Base-by-base conservation (phyloP, 495 filamentous ascomycete species). In the Pseudoneurospora amorphoporcata region DNA sequence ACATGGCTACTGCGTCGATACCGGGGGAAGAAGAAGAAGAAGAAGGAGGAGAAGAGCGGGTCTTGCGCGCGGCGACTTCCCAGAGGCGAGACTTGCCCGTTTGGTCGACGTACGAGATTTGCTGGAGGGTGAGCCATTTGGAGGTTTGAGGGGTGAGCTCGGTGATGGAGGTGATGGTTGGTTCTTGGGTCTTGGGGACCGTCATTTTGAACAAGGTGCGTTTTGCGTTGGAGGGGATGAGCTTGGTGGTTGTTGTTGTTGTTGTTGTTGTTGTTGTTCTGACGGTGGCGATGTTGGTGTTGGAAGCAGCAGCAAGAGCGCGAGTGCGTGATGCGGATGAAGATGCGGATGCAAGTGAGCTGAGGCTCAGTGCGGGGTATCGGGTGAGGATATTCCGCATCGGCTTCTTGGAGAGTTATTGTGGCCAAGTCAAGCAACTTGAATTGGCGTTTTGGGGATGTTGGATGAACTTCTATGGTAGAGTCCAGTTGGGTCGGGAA, bases 1-100 rank as follows among this genome's bases (percentile, higher is more conserved):
- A 84, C 76, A 88, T 88, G 68, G 86, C 86, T 3, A 88, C 86
- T 41, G 85, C 86, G 76, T 88, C 87, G 42, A 88, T 79, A 72
- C 85, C 86, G 23, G 4, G 2, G 2, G 47, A 29, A 3, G 9
- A 9, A 9, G 23, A n/a, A n/a, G n/a, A n/a, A 9, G 10, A 5
- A 8, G 12, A 23, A 10, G 5, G 12, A 0, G 45, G 45, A 1
- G 58, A 82, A 76, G 82, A 76, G 37, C 86, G 82, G 1, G 87
- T 88, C 77, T 87, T 87, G 75, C 87, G 84, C 35, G 81, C 78
- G 1, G 86, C 86, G 0, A 82, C 83, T 73, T 88, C 87, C 87
- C 87, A 88, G 42, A 83, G 81, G 65, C 87, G 84, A 3, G 80
- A 8, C 40, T 81, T 82, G 79, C 86, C 86, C 32, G 80, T 76